Conservation (phyloP, 176 grass and related monocot genomes). For the Carex pumila region DNA sequence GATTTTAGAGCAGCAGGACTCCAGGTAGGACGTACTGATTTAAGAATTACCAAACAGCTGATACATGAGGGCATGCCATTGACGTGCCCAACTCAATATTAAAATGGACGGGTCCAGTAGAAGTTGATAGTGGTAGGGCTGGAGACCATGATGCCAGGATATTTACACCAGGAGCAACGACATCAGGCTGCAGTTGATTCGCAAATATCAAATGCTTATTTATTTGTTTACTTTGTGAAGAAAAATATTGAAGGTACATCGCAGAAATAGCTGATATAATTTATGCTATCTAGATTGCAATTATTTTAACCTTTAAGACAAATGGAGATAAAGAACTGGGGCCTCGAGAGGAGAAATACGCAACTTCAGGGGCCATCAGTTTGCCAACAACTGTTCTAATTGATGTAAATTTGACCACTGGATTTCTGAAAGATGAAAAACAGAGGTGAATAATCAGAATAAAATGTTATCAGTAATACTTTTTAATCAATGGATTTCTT, state of each 20-base stretch:
- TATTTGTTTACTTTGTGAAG: neutral
- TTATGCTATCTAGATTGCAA: too few relatives aligned
- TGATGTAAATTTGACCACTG: constrained; percentile 48
- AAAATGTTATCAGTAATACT: neutral
- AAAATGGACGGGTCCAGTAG: constrained; percentile 48
- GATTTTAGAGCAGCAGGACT: constrained; percentile 89
- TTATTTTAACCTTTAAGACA: constrained; percentile 62
- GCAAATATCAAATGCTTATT: neutral
- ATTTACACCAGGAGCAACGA: constrained; percentile 90
- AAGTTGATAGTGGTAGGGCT: constrained; percentile 41
- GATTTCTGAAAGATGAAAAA: constrained; percentile 40
- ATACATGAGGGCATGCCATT: constrained; percentile 87
- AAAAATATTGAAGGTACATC: neutral
- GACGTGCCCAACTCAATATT: constrained; percentile 94
- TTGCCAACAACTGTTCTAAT: constrained; percentile 66
- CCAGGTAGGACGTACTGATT: constrained; percentile 81
- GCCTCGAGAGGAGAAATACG: constrained; percentile 89
- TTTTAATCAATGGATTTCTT: neutral
- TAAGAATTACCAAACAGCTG: constrained; percentile 68
- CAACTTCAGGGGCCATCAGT: constrained; percentile 79
- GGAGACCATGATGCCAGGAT: constrained; percentile 94
- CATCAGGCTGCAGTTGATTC: constrained; percentile 58
- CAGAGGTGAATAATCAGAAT: neutral
- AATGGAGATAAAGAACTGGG: constrained; percentile 79
- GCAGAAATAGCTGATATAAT: neutral